Conservation (phyloP, 352 stramenopile genomes). For the Globisporangium lucens region DNA sequence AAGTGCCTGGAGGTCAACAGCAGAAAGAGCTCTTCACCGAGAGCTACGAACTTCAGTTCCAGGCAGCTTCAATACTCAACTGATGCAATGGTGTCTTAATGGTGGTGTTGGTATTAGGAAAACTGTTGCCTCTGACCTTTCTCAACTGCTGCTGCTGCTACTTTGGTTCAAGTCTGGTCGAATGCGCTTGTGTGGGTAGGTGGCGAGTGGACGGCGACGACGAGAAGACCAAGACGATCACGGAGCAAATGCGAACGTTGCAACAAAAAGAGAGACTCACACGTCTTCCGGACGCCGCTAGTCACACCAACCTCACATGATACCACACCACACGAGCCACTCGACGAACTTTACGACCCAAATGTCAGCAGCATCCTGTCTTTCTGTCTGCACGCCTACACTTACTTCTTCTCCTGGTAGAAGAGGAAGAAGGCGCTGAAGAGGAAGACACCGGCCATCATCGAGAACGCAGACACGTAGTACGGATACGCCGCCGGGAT, state of each 20-base stretch:
- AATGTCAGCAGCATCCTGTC: neutral
- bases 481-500: slow-evolving; percentile 90
- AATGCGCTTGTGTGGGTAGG: neutral
- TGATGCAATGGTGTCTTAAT: neutral
- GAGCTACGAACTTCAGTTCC: too few relatives aligned
- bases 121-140: neutral
- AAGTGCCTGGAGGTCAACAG: neutral
- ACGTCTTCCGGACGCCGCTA: neutral
- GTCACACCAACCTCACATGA: neutral
- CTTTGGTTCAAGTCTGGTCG: neutral
- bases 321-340: neutral
- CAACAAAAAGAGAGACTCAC: neutral
- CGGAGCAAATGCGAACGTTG: neutral
- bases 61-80: neutral
- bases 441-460: slow-evolving; percentile 89
- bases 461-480: slow-evolving; percentile 89
- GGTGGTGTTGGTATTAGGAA: neutral
- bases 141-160: neutral
- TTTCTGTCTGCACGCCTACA: neutral
- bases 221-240: neutral
- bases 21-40: too few relatives aligned
- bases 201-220: too few relatives aligned
- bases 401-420: slow-evolving; percentile 59
- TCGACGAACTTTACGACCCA: neutral
- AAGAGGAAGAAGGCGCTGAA: slow-evolving; percentile 91